Percentiles rank a stretch among this genome's conserved stretches.
Conservation (phyloP, 768 basidiomycete genomes). For the Lactifluus hygrophoroides region DNA sequence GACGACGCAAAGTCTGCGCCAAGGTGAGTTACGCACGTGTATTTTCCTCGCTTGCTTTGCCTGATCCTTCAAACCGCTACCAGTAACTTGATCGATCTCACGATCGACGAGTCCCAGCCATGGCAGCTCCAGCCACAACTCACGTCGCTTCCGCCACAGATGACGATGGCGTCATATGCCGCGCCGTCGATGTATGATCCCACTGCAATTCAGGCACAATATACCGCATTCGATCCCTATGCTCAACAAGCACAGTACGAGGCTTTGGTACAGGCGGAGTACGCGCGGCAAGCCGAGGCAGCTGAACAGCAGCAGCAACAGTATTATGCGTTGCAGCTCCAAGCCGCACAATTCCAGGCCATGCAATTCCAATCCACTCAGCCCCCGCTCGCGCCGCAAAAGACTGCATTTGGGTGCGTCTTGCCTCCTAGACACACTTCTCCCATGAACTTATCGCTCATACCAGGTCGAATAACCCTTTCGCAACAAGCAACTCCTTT, state of each 20-base stretch:
- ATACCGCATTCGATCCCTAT: slow-evolving; percentile 83
- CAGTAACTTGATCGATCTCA: slow-evolving; percentile 14
- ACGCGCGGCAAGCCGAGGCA: slow-evolving; percentile 47
- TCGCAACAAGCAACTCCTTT: slow-evolving; percentile 62
- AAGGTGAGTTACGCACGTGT: slow-evolving; percentile 41
- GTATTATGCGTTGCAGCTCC: slow-evolving; percentile 38
- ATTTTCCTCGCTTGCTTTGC: slow-evolving; percentile 23
- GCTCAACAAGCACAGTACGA: slow-evolving; percentile 86
- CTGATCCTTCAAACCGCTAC: slow-evolving; percentile 1
- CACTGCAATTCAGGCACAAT: slow-evolving; percentile 28
- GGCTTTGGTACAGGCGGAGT: slow-evolving; percentile 64
- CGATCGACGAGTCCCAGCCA: slow-evolving; percentile 17
- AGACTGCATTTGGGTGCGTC: slow-evolving; percentile 46
- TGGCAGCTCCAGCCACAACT: slow-evolving; percentile 23
- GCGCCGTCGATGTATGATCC: slow-evolving; percentile 1
- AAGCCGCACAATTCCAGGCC: slow-evolving; percentile 38
- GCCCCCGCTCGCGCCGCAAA: slow-evolving; percentile 21
- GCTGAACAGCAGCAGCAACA: slow-evolving; percentile 32
- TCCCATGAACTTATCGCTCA: background rate
- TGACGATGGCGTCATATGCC: background rate
- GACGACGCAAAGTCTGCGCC: slow-evolving; percentile 51
- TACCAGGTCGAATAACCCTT: slow-evolving; percentile 17
- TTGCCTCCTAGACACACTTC: background rate
- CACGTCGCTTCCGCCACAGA: slow-evolving; percentile 17
- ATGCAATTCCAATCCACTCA: background rate